Evolutionary conservation across 768 basidiomycete species (phyloP).

Genomic region (Xanthoconium stramineum): DNA sequence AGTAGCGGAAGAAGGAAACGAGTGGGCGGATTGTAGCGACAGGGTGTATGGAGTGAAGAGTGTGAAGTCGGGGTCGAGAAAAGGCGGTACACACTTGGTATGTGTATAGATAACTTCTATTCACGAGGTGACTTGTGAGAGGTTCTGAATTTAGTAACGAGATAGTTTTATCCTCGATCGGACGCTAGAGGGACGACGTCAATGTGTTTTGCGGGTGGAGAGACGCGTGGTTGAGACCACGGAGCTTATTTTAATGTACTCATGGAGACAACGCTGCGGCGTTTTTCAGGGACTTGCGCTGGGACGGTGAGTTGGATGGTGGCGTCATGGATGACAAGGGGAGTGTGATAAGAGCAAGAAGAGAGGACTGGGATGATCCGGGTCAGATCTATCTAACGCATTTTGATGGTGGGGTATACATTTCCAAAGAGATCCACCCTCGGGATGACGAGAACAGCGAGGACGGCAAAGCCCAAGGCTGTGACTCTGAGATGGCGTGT

Average conservation of each 20-base stretch:
- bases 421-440: not conserved
- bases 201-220: constrained; percentile 19
- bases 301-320: constrained; percentile 8
- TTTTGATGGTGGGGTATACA: constrained; percentile 26
- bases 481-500: not conserved
- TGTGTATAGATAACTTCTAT: not conserved
- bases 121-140: not conserved
- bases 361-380: not conserved
- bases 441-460: constrained; percentile 5
- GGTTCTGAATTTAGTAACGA: not conserved
- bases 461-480: not conserved
- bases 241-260: constrained; percentile 11
- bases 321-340: constrained; percentile 2
- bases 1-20: constrained; percentile 3
- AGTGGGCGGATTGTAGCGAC: not conserved
- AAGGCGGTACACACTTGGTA: no score
- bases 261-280: constrained; percentile 26
- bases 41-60: constrained; percentile 1
- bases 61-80: not conserved
- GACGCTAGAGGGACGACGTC: not conserved
- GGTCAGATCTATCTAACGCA: constrained; percentile 14
- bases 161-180: constrained; percentile 5
- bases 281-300: constrained; percentile 16
- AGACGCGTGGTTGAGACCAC: constrained; percentile 11
- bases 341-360: not conserved